Conservation (phyloP, 768 basidiomycete genomes). For the Lepiota brunneoincarnata region DNA sequence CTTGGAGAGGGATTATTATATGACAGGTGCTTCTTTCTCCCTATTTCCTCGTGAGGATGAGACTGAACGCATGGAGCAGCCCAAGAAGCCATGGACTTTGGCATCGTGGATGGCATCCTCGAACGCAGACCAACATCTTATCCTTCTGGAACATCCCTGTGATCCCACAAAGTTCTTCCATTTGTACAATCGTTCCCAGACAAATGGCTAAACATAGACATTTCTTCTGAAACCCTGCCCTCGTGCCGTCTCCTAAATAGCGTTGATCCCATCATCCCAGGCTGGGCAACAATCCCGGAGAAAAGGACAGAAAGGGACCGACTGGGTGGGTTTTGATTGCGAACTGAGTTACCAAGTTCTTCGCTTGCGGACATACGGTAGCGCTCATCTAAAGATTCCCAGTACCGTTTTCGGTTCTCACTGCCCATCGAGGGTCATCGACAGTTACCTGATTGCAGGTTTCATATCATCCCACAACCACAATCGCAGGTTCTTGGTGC, state of each 20-base stretch:
- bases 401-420: background rate
- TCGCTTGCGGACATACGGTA: constrained; percentile 1
- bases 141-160: constrained; percentile 12
- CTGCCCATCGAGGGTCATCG: constrained; percentile 1
- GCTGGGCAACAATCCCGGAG: background rate
- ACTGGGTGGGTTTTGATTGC: background rate
- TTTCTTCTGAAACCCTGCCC: background rate
- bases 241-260: background rate
- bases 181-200: constrained; percentile 6
- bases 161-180: constrained; percentile 21
- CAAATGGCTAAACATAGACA: background rate
- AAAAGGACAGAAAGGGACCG: background rate
- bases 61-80: constrained; percentile 41
- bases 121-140: constrained; percentile 63
- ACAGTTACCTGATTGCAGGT: background rate
- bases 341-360: background rate
- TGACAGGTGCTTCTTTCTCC: constrained; percentile 63
- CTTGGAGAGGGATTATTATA: constrained; percentile 92
- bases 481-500: background rate
- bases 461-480: constrained; percentile 9
- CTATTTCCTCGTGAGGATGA: constrained; percentile 17
- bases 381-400: background rate
- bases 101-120: constrained; percentile 90
- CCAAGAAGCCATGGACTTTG: constrained; percentile 86
- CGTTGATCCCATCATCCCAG: background rate